A percentile compares a stretch with the other conserved stretches of the same genome.
phyloP scores from a whole-genome alignment of 2,329 filamentous ascomycete genomes.

The Exophiala alcalophila region DNA sequence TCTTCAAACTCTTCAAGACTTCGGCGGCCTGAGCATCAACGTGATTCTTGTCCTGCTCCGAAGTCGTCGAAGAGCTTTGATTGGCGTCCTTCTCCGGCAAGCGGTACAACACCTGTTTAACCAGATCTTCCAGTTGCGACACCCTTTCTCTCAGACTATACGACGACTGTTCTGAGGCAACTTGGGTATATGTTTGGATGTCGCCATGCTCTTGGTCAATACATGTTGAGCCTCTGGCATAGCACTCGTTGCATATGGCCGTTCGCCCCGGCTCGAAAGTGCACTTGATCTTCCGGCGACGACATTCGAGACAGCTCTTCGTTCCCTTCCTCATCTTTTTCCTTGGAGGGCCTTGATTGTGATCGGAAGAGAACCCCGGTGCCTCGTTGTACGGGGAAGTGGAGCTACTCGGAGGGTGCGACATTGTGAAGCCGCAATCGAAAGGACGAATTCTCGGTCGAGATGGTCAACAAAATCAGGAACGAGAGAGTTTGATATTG shows the following conservation, averaged over 20 bases:
- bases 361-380: conserved; percentile 20
- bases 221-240: conserved; percentile 38
- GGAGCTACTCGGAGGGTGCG: conserved; percentile 18
- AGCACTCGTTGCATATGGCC: conserved; percentile 42
- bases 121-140: conserved; percentile 38
- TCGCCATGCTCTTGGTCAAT: conserved; percentile 41
- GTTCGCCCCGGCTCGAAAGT: conserved; percentile 37
- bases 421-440: conserved; percentile 3
- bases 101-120: conserved; percentile 36
- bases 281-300: conserved; percentile 44
- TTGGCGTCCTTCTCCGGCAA: conserved; percentile 30
- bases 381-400: conserved; percentile 25
- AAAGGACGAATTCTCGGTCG: conserved; percentile 1
- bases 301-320: conserved; percentile 44
- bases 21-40: conserved; percentile 31
- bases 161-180: conserved; percentile 28
- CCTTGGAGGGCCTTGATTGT: conserved; percentile 36
- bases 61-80: background rate
- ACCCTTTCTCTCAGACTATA: conserved; percentile 42
- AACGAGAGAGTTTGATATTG: too few relatives aligned
- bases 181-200: conserved; percentile 28
- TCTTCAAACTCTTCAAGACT: conserved; percentile 31
- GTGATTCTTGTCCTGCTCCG: conserved; percentile 19
- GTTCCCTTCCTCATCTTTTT: conserved; percentile 47
- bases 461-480: too few relatives aligned